These are phyloP conservation scores for bread wheat (Triticum aestivum) DNA, from an alignment of 176 grass and related monocot species.

Conservation along the genomic window IWGSC_CS_RefSeq_v2.1 NC_057801.1:101915792-101916291, in stretches of 20 bases:
- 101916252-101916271: no score
- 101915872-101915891: slow-evolving; percentile 12
- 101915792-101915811: not conserved
- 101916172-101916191: not conserved
- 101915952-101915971: slow-evolving; percentile 26
- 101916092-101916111: not conserved
- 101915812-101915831: not conserved
- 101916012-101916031: not conserved
- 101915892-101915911: slow-evolving; percentile 4
- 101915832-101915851: not conserved
- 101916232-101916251: no score
- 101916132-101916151: no score
- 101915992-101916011: not conserved
- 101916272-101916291: no score
- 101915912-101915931: slow-evolving; percentile 19
- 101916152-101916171: not conserved
- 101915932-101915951: not conserved
- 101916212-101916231: not conserved
- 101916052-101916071: not conserved
- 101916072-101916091: not conserved
- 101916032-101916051: not conserved
- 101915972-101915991: not conserved
- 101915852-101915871: slow-evolving; percentile 16
- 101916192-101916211: not conserved
- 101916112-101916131: not conserved